These are phyloP conservation scores for Cynanchum wilfordii DNA, from an alignment of 257 asterid genomes.

Conservation along the genomic window DNA sequence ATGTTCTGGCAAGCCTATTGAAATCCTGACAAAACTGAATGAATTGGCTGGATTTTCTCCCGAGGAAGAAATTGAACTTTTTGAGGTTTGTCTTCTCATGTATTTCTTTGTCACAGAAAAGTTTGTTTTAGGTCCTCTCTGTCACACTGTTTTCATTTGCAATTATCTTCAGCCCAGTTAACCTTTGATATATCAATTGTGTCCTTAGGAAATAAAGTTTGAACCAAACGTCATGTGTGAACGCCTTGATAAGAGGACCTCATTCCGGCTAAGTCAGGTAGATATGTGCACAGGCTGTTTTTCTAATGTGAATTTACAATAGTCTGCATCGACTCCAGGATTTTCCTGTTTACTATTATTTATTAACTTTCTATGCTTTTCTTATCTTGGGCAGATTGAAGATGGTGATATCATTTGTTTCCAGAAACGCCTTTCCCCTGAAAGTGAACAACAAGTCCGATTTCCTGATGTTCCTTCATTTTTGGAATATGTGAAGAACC, in stretches of 20 bases:
- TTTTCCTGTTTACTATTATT: background rate
- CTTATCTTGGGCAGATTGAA: slow-evolving; percentile 53
- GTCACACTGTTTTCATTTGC: background rate
- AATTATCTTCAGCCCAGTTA: background rate
- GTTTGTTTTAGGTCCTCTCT: background rate
- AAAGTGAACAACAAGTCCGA: slow-evolving; percentile 57
- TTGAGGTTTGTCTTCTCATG: slow-evolving; percentile 57
- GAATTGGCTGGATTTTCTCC: slow-evolving; percentile 90
- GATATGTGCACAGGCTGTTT: background rate
- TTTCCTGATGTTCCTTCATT: slow-evolving; percentile 79
- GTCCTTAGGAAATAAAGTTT: slow-evolving; percentile 73
- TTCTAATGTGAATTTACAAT: background rate
- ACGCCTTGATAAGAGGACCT: slow-evolving; percentile 63
- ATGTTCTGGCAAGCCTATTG: slow-evolving; percentile 66
- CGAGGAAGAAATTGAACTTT: slow-evolving; percentile 86
- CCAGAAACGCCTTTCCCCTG: slow-evolving; percentile 63
- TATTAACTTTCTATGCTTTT: background rate
- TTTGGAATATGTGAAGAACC: slow-evolving; percentile 87
- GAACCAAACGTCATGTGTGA: slow-evolving; percentile 98
- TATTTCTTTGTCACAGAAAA: background rate
- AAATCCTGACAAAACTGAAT: slow-evolving; percentile 57
- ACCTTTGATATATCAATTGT: background rate
- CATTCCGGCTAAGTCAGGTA: slow-evolving; percentile 89
- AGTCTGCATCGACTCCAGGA: background rate
- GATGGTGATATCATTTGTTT: slow-evolving; percentile 98